phyloP scores from a whole-genome alignment of 768 basidiomycete species.

The Boletus rufocinnamomeus region DNA sequence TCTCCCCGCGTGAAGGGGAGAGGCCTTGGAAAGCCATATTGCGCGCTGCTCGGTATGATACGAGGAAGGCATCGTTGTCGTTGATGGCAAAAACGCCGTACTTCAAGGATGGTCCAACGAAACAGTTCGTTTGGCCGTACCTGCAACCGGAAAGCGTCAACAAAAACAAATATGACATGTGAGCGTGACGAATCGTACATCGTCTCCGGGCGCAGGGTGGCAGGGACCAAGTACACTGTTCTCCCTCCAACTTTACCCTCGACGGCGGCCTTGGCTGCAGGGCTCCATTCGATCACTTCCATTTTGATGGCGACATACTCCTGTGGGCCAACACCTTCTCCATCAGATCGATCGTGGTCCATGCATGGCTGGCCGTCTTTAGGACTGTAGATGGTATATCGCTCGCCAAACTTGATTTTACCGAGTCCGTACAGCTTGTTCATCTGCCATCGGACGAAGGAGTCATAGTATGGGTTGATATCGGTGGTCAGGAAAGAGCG shows the following conservation, averaged over 20 bases:
- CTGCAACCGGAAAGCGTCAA: slow-evolving; percentile 38
- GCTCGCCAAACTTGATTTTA: slow-evolving; percentile 97
- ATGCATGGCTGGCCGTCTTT: slow-evolving; percentile 99
- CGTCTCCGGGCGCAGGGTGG: slow-evolving; percentile 94
- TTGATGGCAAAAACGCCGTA: slow-evolving; percentile 92
- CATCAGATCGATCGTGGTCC: slow-evolving; percentile 97
- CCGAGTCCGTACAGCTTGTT: slow-evolving; percentile 85
- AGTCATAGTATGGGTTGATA: slow-evolving; percentile 95
- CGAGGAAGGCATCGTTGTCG: slow-evolving; percentile 84
- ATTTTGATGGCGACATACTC: slow-evolving; percentile 96
- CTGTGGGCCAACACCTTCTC: slow-evolving; percentile 92
- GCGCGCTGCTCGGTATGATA: slow-evolving; percentile 88
- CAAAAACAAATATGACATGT: background rate
- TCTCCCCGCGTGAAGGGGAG: slow-evolving; percentile 67
- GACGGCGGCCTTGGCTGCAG: slow-evolving; percentile 62
- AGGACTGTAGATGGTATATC: slow-evolving; percentile 97
- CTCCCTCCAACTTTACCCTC: slow-evolving; percentile 71
- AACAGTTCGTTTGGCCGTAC: slow-evolving; percentile 99
- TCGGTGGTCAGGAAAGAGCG: slow-evolving; percentile 93
- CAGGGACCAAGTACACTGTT: slow-evolving; percentile 91
- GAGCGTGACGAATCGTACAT: slow-evolving; percentile 57
- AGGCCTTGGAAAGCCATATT: slow-evolving; percentile 97
- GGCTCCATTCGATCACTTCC: slow-evolving; percentile 86
- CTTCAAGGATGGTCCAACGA: slow-evolving; percentile 86
- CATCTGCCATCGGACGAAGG: slow-evolving; percentile 97